Evolutionary conservation across 495 filamentous ascomycete species (phyloP).

Genomic region (Hypoxylon trugodes): DNA sequence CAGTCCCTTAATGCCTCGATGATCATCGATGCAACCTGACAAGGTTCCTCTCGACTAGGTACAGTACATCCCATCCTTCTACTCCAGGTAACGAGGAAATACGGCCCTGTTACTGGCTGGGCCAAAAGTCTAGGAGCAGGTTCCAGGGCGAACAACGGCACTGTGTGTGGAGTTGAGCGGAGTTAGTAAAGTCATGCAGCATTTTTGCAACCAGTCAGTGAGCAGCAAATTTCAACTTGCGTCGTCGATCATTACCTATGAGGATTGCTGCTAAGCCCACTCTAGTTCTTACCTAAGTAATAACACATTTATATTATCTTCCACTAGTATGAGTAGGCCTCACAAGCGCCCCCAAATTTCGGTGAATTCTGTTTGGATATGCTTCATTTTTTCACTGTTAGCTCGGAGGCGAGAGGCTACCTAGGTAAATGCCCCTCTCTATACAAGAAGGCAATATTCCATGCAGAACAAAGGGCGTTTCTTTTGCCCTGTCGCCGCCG

Average conservation of each 20-base stretch:
- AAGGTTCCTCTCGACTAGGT: slow-evolving; percentile 28
- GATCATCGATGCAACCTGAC: slow-evolving; percentile 32
- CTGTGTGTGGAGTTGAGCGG: slow-evolving; percentile 32
- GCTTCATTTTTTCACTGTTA: not conserved
- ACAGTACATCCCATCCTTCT: slow-evolving; percentile 27
- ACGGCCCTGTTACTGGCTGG: slow-evolving; percentile 30
- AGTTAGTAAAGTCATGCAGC: slow-evolving; percentile 43
- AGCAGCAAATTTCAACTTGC: slow-evolving; percentile 30
- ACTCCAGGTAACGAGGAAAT: slow-evolving; percentile 26
- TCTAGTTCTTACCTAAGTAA: slow-evolving; percentile 32
- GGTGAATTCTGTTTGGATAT: slow-evolving; percentile 3
- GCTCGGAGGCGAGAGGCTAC: slow-evolving; percentile 7
- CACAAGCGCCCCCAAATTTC: not conserved
- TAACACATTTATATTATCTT: slow-evolving; percentile 31
- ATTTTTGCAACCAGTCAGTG: slow-evolving; percentile 31
- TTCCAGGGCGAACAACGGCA: slow-evolving; percentile 31
- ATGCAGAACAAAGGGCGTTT: too few relatives aligned
- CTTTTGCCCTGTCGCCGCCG: not conserved
- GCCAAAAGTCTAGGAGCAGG: slow-evolving; percentile 20
- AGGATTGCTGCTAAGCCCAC: slow-evolving; percentile 16
- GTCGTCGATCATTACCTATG: slow-evolving; percentile 32
- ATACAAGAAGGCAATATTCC: not conserved
- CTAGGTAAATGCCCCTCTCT: too few relatives aligned
- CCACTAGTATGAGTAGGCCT: slow-evolving; percentile 16
- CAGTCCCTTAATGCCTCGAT: slow-evolving; percentile 32